Base-by-base conservation (phyloP, 202 grass and related monocot species). In the Panicum virgatum region DNA sequence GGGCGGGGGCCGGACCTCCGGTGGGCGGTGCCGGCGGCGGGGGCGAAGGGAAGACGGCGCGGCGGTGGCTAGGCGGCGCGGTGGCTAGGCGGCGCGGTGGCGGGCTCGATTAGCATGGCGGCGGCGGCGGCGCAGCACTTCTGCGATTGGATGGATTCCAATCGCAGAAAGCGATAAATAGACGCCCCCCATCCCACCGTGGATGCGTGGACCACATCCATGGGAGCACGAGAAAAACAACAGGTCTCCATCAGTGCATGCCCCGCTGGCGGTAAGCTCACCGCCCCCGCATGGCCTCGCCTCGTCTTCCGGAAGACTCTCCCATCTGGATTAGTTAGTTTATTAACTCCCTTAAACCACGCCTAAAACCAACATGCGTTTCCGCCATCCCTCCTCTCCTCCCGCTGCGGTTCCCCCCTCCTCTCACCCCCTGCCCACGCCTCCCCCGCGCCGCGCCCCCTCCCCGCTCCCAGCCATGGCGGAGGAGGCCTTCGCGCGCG, bases 401-500 rank as follows among this genome's bases (percentile, higher is more conserved):
- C 32, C 32, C 32, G 32, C n/a, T n/a, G n/a, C n/a, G n/a, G n/a
- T 68, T 66, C 60, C 80, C 48, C 46, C 73, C n/a, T n/a, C n/a
- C n/a, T n/a, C n/a, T n/a, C n/a, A n/a, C n/a, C 37, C 5, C 54
- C 72, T 12, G 29, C 67, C 46, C 7, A 34, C 60, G 5, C 11
- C 13, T 54, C 45, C 26, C n/a, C n/a, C n/a, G n/a, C n/a, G n/a
- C n/a, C n/a, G n/a, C n/a, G n/a, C n/a, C n/a, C 65, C 62, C 27
- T 22, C 62, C 46, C 60, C 11, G 26, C 58, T 7, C 10, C 4
- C 27, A 7, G 20, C 29, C 20, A 19, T 7, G 2, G 48, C 61
- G 83, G 92, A 93, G 70, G 92, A 93, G 11, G 90, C 84, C 81
- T 96, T 98, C 87, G 85, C 78, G 72, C 86, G 80, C 25, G 87